A percentile compares a stretch with the other conserved stretches of the same genome.
Conservation (phyloP, 352 stramenopile genomes). For the Bremia lactucae region DNA sequence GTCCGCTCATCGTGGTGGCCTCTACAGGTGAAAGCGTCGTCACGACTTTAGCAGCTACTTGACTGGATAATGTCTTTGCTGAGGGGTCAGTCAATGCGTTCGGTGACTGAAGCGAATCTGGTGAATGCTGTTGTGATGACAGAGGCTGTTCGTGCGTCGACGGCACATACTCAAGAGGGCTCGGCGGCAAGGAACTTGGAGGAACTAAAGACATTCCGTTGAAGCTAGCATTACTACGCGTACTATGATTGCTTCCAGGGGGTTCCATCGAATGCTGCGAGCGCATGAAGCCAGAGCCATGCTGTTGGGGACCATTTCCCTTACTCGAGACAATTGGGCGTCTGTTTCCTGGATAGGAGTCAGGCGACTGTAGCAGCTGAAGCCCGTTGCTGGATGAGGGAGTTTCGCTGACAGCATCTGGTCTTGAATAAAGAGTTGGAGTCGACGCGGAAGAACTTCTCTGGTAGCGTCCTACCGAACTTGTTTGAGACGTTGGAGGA, state of each 20-base stretch:
- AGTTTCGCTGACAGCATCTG: no score
- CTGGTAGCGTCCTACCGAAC: conserved; percentile 13
- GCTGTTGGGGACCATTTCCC: conserved; percentile 8
- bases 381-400: conserved; percentile 19
- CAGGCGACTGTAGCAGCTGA: conserved; percentile 20
- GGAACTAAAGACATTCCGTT: conserved; percentile 6
- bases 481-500: conserved; percentile 20
- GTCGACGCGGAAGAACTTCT: conserved; percentile 7
- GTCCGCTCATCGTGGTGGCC: conserved; percentile 22
- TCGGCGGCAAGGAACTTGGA: conserved; percentile 5
- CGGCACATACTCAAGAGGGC: conserved; percentile 1
- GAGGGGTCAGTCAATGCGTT: neutral
- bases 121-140: conserved; percentile 13
- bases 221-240: conserved; percentile 16
- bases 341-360: conserved; percentile 19
- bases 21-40: conserved; percentile 12
- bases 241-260: conserved; percentile 27
- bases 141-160: conserved; percentile 12
- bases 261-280: conserved; percentile 23
- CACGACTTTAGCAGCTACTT: conserved; percentile 9
- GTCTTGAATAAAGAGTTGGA: conserved; percentile 5
- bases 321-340: conserved; percentile 12
- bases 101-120: conserved; percentile 12
- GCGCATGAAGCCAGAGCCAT: conserved; percentile 5
- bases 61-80: conserved; percentile 11